Evolutionary conservation across 1,284 basidiomycete genomes (phyloP).

Genomic region (Puccinia hordei): DNA sequence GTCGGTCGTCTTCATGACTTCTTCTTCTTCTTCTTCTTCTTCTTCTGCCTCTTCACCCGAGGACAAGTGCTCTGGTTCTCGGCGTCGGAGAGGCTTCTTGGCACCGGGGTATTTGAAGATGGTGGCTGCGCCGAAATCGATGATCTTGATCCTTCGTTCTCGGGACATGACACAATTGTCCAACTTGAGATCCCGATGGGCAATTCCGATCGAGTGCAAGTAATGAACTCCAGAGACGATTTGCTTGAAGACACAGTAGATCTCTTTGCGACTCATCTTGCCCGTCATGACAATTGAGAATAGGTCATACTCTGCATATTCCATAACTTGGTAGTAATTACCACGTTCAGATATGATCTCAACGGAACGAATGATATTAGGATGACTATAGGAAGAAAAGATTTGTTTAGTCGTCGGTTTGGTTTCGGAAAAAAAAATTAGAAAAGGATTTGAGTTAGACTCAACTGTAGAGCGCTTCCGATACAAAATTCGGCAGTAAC

Average conservation of each 20-base stretch:
- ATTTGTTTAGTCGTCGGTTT: no score
- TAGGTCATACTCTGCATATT: conserved; percentile 96
- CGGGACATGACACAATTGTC: conserved; percentile 99
- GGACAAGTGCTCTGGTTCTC: conserved; percentile 55
- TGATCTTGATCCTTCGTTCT: conserved; percentile 93
- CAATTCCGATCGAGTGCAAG: conserved; percentile 93
- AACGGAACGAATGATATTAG: conserved; percentile 96
- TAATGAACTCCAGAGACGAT: conserved; percentile 98
- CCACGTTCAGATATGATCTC: conserved; percentile 98
- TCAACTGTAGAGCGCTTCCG: conserved; percentile 51
- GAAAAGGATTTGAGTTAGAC: neutral
- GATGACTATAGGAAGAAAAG: conserved; percentile 71
- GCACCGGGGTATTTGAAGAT: conserved; percentile 95
- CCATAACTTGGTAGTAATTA: conserved; percentile 99
- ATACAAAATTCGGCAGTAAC: conserved; percentile 94
- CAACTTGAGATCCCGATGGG: conserved; percentile 97
- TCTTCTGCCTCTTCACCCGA: conserved; percentile 53
- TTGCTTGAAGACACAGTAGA: conserved; percentile 98
- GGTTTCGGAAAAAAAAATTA: no score
- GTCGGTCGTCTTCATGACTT: conserved; percentile 77
- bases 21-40: neutral
- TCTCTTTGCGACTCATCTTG: conserved; percentile 96
- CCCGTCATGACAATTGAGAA: conserved; percentile 99
- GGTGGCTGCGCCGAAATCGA: conserved; percentile 98
- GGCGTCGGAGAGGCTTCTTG: neutral